Percentiles rank a stretch among this genome's conserved stretches.
Evolutionary conservation across 441 rosid species (phyloP).

Genomic region (Erodium moschatum): DNA sequence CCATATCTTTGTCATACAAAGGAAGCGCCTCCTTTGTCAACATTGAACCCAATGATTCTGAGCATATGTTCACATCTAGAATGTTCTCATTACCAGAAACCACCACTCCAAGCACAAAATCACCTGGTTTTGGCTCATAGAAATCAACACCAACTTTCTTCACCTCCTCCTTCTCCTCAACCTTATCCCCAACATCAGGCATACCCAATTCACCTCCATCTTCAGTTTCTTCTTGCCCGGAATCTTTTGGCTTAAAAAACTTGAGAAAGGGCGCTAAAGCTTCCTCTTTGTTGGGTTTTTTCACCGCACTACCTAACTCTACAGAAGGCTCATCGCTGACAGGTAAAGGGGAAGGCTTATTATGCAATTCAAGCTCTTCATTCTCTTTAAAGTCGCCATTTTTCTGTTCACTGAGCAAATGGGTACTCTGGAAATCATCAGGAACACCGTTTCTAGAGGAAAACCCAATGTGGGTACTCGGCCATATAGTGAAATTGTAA

Average conservation of each 20-base stretch:
- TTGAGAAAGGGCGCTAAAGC: slow-evolving; percentile 72
- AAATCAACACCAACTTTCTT: slow-evolving; percentile 48
- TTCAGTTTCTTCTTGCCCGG: slow-evolving; percentile 26
- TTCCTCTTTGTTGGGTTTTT: slow-evolving; percentile 38
- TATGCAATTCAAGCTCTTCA: slow-evolving; percentile 55
- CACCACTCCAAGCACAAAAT: slow-evolving; percentile 77
- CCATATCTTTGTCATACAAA: slow-evolving; percentile 58
- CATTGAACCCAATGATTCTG: slow-evolving; percentile 82
- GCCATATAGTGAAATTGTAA: not conserved
- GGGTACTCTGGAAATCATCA: slow-evolving; percentile 35
- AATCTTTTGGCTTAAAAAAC: slow-evolving; percentile 50
- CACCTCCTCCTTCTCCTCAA: slow-evolving; percentile 23
- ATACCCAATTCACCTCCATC: slow-evolving; percentile 24
- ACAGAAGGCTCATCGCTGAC: slow-evolving; percentile 21
- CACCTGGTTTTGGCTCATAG: slow-evolving; percentile 73
- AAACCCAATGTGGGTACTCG: slow-evolving; percentile 22
- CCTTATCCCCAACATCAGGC: slow-evolving; percentile 19
- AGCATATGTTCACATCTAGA: slow-evolving; percentile 76
- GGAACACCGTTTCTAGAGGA: slow-evolving; percentile 29
- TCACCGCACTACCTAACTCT: slow-evolving; percentile 27
- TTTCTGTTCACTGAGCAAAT: slow-evolving; percentile 27
- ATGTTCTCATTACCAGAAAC: slow-evolving; percentile 91
- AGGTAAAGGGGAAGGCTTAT: slow-evolving; percentile 53
- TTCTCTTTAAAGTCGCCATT: slow-evolving; percentile 25
- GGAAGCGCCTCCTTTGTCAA: slow-evolving; percentile 89